Percentiles rank a stretch among this genome's conserved stretches.
Evolutionary conservation across 1,284 basidiomycete species (phyloP).

Genomic region (Polyporus tsugae): DNA sequence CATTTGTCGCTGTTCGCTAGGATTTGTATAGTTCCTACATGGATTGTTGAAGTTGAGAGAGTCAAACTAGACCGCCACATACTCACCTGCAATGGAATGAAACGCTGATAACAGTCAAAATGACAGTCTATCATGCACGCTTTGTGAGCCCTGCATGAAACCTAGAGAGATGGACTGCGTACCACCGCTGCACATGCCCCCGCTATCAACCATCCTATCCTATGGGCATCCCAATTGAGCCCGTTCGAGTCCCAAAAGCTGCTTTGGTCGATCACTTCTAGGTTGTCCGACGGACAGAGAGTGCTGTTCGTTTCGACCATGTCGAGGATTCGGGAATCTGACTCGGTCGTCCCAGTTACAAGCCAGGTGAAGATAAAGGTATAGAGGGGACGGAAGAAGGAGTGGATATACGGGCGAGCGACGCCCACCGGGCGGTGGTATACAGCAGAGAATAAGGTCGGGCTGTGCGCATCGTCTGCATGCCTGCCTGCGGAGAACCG

Average conservation of each 20-base stretch:
- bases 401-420: conserved; percentile 26
- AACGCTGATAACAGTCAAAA: conserved; percentile 65
- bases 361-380: background rate
- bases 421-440: conserved; percentile 7
- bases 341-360: background rate
- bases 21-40: conserved; percentile 70
- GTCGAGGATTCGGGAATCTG: conserved; percentile 6
- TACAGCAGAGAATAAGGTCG: conserved; percentile 4
- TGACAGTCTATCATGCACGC: conserved; percentile 55
- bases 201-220: conserved; percentile 79
- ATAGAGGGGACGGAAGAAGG: conserved; percentile 17
- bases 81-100: conserved; percentile 67
- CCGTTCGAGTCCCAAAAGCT: conserved; percentile 64
- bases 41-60: background rate
- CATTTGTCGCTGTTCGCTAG: conserved; percentile 80
- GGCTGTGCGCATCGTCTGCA: conserved; percentile 6
- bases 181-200: conserved; percentile 70
- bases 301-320: conserved; percentile 33
- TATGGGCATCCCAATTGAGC: conserved; percentile 67
- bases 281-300: conserved; percentile 64
- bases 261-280: conserved; percentile 59
- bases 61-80: background rate
- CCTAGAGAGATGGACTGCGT: conserved; percentile 41
- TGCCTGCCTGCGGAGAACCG: conserved; percentile 2
- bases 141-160: background rate